Evolutionary conservation across 108 stramenopile genomes (phyloP), one percentile per base, ranked within the genome.

Genomic region (Skeletonema potamos): DNA sequence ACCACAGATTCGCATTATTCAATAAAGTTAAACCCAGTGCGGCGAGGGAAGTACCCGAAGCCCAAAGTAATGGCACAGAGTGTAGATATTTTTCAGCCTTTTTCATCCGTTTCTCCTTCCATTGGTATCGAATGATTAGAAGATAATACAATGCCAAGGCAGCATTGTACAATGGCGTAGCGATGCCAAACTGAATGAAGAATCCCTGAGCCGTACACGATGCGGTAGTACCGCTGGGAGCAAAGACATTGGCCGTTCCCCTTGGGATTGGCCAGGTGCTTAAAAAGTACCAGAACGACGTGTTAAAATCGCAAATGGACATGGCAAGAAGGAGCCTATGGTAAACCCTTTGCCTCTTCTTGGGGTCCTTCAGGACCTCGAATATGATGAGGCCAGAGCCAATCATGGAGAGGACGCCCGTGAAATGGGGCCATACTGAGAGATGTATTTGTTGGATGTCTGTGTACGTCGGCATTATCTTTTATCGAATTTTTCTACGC

Each of bases 191-290:
- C 56, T 85, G 84, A 20, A 73, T 18, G 39, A 91, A 87, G 60
- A 88, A 91, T 17, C 86, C 89, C 34, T 84, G 82, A 1, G 83
- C 84, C 6, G 72, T 70, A 46, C 88, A 89, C 0, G 83, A 75
- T 1, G 46, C 72, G 12, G 28, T 55, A 7, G 73, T 87, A 0
- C 87, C 87, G 20, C 39, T 24, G 1, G 86, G 80, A 29, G 73
- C 77, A 22, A 48, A 82, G 5, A 84, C 77, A n/a, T 64, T 36
- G 6, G 55, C 28, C 0, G 77, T 81, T 12, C 66, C 80, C 0
- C 4, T 7, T 6, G 84, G 84, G 15, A 87, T 81, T 17, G 87
- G 87, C 66, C 79, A 72, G 11, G 84, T 81, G 18, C 75, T 66
- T n/a, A 78, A 27, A 22, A 81, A 64, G 46, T 74, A 18, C 66